Conservation (phyloP, 1,284 basidiomycete species). For the Cutaneotrichosporon cyanovorans region DNA sequence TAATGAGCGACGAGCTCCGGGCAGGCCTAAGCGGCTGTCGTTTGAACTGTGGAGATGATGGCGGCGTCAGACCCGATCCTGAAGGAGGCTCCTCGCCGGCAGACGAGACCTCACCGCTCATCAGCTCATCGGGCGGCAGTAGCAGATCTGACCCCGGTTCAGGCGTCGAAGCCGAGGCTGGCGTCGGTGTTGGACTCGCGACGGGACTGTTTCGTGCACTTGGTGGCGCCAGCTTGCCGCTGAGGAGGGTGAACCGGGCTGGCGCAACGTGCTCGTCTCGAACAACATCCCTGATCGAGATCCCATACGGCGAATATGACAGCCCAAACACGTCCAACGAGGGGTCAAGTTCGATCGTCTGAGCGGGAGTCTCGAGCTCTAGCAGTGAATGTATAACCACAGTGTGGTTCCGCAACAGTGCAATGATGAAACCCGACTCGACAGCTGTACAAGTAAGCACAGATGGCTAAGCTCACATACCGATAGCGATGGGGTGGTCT, state of each 20-base stretch:
- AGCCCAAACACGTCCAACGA: constrained; percentile 29
- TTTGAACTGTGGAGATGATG: constrained; percentile 28
- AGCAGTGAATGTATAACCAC: constrained; percentile 74
- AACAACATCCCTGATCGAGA: constrained; percentile 34
- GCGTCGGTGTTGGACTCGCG: background rate
- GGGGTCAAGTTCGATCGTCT: constrained; percentile 57
- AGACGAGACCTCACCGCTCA: background rate
- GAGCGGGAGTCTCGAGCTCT: constrained; percentile 60
- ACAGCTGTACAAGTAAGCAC: constrained; percentile 51
- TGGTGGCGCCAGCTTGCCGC: constrained; percentile 23
- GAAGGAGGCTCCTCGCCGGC: constrained; percentile 30
- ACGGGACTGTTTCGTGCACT: background rate
- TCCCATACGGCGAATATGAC: constrained; percentile 43
- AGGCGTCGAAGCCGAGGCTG: background rate
- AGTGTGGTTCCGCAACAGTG: constrained; percentile 67
- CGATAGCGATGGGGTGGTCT: constrained; percentile 64
- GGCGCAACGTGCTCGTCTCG: constrained; percentile 36
- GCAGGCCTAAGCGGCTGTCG: constrained; percentile 20
- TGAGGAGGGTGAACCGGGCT: constrained; percentile 24
- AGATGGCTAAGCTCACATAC: constrained; percentile 49
- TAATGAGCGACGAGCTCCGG: constrained; percentile 20
- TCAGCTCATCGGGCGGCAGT: background rate
- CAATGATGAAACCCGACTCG: constrained; percentile 70
- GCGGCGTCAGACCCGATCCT: constrained; percentile 38
- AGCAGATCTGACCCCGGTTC: background rate